Base-by-base conservation (phyloP, 2,329 filamentous ascomycete species). In the Paracamarosporium sp. region DNA sequence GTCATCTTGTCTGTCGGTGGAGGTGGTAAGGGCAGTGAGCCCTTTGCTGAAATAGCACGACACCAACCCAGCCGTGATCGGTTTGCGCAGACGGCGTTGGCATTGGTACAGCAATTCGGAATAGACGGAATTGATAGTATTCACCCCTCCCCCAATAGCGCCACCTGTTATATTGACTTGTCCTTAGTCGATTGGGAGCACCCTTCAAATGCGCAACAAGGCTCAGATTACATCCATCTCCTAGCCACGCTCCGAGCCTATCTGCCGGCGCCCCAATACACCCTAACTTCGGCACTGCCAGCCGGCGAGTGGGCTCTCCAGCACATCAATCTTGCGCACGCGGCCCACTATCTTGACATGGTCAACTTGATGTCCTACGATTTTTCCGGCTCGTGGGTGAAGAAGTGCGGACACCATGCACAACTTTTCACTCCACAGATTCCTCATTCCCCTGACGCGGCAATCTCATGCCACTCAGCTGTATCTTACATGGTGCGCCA, bases 331-430 rank as follows among this genome's bases (percentile, higher is more conserved):
- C 79, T 94, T 11, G 78, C 76, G 22, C 79, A 81, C 55, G 85
- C 88, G 11, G 83, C 88, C 48, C 78, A 85, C 44, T 88, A 90
- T 64, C 81, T 95, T 33, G 90, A 94, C 74, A 83, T 88, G 61
- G 79, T 95, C 73, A 94, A 94, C 73, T 79, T 95, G 33, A 92
- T 90, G 85, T 86, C 90, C 1, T 95, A 93, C 75, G 91, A 95
- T 74, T 91, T 93, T 69, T 87, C 85, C 25, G 90, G 91, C 1
- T 81, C 86, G 3, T 93, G 90, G 90, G 85, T 85, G 1, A 72
- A 80, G 28, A 84, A 83, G 56, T 86, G 86, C 44, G 91, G 90
- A 6, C 90, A 94, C 72, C 91, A 94, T 53, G 86, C 90, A 4
- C 90, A 93, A 71, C 84, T 95, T 1, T 91, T 88, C 69, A 80